Evolutionary conservation across 164 flowering plant species (phyloP).

Genomic region (Dillenia suffruticosa): DNA sequence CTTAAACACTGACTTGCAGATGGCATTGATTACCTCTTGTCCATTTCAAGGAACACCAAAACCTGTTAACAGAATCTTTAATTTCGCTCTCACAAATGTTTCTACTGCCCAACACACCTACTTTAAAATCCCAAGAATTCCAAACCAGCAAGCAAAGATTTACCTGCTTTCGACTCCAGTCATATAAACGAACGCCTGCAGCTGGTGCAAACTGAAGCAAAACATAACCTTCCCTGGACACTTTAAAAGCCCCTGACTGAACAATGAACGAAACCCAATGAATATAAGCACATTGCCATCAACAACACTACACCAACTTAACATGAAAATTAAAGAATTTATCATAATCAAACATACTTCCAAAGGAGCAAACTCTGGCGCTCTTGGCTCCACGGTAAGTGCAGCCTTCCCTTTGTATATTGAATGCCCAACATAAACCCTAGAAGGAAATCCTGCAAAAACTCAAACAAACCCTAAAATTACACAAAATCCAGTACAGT

Average conservation of each 20-base stretch:
- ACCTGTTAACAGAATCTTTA: too few species aligned
- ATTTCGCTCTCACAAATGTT: too few species aligned
- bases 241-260: constrained; percentile 84
- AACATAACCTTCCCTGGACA: constrained; percentile 72
- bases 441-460: constrained; percentile 32
- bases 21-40: too few species aligned
- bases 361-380: constrained; percentile 74
- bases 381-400: constrained; percentile 64
- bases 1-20: too few species aligned
- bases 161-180: constrained; percentile 94
- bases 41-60: too few species aligned
- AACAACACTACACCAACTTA: constrained; percentile 4
- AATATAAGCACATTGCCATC: neutral
- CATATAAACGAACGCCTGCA: constrained; percentile 67
- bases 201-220: constrained; percentile 94
- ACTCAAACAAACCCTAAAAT: neutral
- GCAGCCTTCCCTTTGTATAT: constrained; percentile 96
- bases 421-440: constrained; percentile 74
- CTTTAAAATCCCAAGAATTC: too few species aligned
- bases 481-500: too few species aligned
- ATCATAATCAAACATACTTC: constrained; percentile 43
- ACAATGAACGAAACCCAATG: neutral
- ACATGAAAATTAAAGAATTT: constrained; percentile 12
- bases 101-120: too few species aligned
- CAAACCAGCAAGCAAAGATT: neutral